Evolutionary conservation across 2,329 filamentous ascomycete species (phyloP), one percentile per base, ranked within the genome.

Genomic region (Allantophomopsis lycopodina): DNA sequence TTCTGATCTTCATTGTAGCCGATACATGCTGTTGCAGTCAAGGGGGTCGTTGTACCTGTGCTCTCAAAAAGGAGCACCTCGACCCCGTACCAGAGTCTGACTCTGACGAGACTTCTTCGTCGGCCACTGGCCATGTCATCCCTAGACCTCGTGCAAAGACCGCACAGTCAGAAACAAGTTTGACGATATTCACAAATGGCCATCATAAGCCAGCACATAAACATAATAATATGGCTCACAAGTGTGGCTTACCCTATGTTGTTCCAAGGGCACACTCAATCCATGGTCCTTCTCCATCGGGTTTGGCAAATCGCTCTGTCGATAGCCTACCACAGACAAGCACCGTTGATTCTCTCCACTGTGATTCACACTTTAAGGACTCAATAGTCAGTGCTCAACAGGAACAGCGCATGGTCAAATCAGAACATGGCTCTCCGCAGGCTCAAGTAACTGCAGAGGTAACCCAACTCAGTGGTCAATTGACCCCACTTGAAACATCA

Each of bases 11-110:
- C 41, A 44, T 52, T 52, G 41, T 51, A 57, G 53, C 61, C 74
- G 74, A 77, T 50, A 78, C 71, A 49, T 83, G 78, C 58, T 80
- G 75, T 60, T 82, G 77, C 58, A 80, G 79, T 56, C 77, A 81
- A 50, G 78, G 77, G 46, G 74, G 69, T 35, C 71, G 71, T 49
- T 83, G 78, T 63, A 72, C 73, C 40, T 83, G 78, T 57, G 66
- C 67, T 41, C 59, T 70, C 53, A 80, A 79, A 60, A 78, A 75
- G 57, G 76, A 80, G 51, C 61, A 58, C 44, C 66, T 79, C 43
- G 74, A 79, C 50, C 71, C 75, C 2, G 75, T 80, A 13, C 74
- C 72, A 40, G 76, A 81, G 56, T 74, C 73, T 45, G 70, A 76
- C 52, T 71, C 73, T 44, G 69, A 78, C 47, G 59, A 63, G 44